phyloP scores from a whole-genome alignment of 352 stramenopile species.

The Pythium insidiosum region DNA sequence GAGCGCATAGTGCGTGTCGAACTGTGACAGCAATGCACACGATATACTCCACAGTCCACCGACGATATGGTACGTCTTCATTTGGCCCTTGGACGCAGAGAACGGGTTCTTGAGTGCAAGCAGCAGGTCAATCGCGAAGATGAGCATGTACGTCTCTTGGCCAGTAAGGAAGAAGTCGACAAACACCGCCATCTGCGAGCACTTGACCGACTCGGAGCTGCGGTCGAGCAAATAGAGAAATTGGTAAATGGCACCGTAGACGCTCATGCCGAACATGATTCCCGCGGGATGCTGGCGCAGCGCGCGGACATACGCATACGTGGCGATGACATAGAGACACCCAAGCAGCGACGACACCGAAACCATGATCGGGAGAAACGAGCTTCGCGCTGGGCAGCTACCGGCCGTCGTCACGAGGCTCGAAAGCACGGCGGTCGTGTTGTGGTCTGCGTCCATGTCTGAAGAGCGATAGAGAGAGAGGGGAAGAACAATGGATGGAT shows the following conservation, averaged over 20 bases:
- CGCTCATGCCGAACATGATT: constrained; percentile 83
- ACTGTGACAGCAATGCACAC: constrained; percentile 64
- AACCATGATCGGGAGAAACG: constrained; percentile 48
- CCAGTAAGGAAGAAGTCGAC: constrained; percentile 79
- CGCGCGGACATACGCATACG: constrained; percentile 54
- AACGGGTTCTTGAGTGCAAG: constrained; percentile 83
- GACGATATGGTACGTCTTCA: constrained; percentile 74
- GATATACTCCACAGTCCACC: constrained; percentile 62
- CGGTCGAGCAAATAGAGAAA: constrained; percentile 67
- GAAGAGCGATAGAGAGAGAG: too few species aligned
- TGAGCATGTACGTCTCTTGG: constrained; percentile 85
- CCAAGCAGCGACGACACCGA: constrained; percentile 60
- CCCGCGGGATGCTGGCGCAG: constrained; percentile 72
- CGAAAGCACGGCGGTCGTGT: neutral
- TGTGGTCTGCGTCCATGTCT: too few species aligned
- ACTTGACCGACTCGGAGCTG: constrained; percentile 31
- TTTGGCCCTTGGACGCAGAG: constrained; percentile 69
- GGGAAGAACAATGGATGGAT: too few species aligned
- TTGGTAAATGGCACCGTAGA: constrained; percentile 79
- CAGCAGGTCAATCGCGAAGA: constrained; percentile 80
- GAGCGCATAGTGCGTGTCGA: constrained; percentile 64
- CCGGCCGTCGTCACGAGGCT: neutral
- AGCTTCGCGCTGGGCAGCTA: constrained; percentile 34
- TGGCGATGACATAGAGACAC: constrained; percentile 72
- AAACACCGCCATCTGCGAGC: constrained; percentile 51